Conservation (phyloP, 768 basidiomycete genomes). For the Rhodotorula taiwanensis region DNA sequence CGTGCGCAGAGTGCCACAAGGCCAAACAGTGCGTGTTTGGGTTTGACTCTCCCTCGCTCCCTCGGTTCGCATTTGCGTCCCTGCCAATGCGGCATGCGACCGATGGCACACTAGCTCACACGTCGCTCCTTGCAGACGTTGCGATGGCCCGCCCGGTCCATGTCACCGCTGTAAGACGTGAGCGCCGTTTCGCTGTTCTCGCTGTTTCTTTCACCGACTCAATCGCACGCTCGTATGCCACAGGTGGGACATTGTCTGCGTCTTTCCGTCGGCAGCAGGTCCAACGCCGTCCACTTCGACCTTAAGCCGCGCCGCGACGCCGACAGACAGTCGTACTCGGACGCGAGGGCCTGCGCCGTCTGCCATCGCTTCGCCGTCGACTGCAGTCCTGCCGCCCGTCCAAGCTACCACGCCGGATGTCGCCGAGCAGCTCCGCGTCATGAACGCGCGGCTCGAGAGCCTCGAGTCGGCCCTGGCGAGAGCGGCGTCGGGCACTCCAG, state of each 20-base stretch:
- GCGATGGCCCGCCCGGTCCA: conserved; percentile 28
- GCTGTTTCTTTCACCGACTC: neutral
- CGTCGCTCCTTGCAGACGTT: conserved; percentile 14
- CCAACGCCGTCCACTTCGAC: neutral
- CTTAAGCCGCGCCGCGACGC: neutral
- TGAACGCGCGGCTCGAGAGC: conserved; percentile 35
- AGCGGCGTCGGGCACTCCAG: conserved; percentile 13
- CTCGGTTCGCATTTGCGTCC: neutral
- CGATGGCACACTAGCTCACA: neutral
- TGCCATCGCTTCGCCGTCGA: neutral
- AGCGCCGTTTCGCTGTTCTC: neutral
- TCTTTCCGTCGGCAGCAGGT: conserved; percentile 26
- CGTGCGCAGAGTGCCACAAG: conserved; percentile 26
- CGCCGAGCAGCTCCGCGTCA: conserved; percentile 24
- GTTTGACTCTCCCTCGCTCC: no score
- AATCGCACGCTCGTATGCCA: neutral
- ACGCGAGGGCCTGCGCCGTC: neutral
- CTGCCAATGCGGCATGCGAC: no score
- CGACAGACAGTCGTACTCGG: neutral
- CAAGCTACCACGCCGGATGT: conserved; percentile 14
- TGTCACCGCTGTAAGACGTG: conserved; percentile 33
- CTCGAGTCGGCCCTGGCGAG: conserved; percentile 31
- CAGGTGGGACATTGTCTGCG: conserved; percentile 31
- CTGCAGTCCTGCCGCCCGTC: neutral
- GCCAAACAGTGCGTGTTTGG: conserved; percentile 29